phyloP scores from a whole-genome alignment of 805 yeast species.

The Kockiozyma suomiensis region DNA sequence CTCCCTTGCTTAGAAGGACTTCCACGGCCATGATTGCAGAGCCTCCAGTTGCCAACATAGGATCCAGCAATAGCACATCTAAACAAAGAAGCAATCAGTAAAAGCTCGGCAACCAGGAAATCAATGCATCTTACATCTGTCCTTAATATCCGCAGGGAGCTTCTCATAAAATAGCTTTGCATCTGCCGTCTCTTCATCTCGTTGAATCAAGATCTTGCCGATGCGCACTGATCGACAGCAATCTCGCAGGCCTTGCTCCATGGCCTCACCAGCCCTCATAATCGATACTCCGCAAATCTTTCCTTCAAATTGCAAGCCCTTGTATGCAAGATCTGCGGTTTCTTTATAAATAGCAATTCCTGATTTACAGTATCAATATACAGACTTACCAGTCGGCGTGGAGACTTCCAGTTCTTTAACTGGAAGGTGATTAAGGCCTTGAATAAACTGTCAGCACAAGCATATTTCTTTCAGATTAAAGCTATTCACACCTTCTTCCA shows the following conservation, averaged over 20 bases:
- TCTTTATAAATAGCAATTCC: neutral
- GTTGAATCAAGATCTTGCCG: slow-evolving; percentile 94
- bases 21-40: slow-evolving; percentile 97
- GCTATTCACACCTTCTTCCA: slow-evolving; percentile 67
- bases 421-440: slow-evolving; percentile 85
- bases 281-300: slow-evolving; percentile 98
- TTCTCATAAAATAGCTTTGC: slow-evolving; percentile 93
- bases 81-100: neutral
- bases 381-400: slow-evolving; percentile 69
- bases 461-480: neutral
- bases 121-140: slow-evolving; percentile 51
- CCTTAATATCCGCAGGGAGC: slow-evolving; percentile 87
- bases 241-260: slow-evolving; percentile 98
- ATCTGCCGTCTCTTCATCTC: slow-evolving; percentile 96
- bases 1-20: slow-evolving; percentile 84
- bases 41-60: slow-evolving; percentile 99
- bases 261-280: slow-evolving; percentile 97
- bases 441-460: neutral
- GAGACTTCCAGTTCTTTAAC: slow-evolving; percentile 67
- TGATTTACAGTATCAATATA: neutral
- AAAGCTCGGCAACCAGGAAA: neutral
- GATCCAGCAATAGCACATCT: slow-evolving; percentile 85
- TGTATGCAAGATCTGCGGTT: slow-evolving; percentile 61
- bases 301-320: slow-evolving; percentile 82
- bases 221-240: slow-evolving; percentile 95